Evolutionary conservation across 2,329 filamentous ascomycete genomes (phyloP).

Genomic region (Uncinocarpus reesii): DNA sequence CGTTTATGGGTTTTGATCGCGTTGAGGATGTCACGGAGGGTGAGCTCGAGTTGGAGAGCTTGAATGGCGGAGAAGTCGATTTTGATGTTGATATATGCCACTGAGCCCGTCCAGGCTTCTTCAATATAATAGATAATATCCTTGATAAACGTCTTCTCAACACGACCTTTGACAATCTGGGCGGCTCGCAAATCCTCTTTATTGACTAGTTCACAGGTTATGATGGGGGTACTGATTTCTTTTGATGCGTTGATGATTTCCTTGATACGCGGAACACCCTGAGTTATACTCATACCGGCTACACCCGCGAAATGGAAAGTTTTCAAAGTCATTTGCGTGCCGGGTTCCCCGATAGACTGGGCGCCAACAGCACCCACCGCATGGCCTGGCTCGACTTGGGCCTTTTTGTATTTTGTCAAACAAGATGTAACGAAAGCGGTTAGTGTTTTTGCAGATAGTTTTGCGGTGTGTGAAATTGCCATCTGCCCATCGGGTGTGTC

Average conservation of each 20-base stretch:
- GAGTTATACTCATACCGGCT: slow-evolving; percentile 97
- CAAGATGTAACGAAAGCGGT: slow-evolving; percentile 69
- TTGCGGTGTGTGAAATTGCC: slow-evolving; percentile 60
- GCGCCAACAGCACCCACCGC: slow-evolving; percentile 93
- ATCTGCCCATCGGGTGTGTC: slow-evolving; percentile 25
- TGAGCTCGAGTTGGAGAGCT: slow-evolving; percentile 72
- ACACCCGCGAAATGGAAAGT: slow-evolving; percentile 99
- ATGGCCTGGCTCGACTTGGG: slow-evolving; percentile 86
- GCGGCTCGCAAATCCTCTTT: slow-evolving; percentile 65
- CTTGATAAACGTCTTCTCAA: slow-evolving; percentile 85
- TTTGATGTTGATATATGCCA: slow-evolving; percentile 66
- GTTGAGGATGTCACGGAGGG: slow-evolving; percentile 58
- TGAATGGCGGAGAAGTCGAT: slow-evolving; percentile 71
- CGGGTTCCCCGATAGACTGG: slow-evolving; percentile 95
- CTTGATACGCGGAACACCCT: slow-evolving; percentile 98
- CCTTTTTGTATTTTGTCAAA: slow-evolving; percentile 79
- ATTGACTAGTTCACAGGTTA: slow-evolving; percentile 74
- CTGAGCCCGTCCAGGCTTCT: slow-evolving; percentile 72
- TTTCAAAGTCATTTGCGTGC: slow-evolving; percentile 98
- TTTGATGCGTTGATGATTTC: slow-evolving; percentile 99
- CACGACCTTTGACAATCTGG: slow-evolving; percentile 81
- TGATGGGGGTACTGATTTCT: slow-evolving; percentile 85
- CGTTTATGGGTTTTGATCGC: slow-evolving; percentile 75
- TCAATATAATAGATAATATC: slow-evolving; percentile 75
- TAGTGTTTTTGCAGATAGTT: slow-evolving; percentile 67